Evolutionary conservation across 257 asterid species (phyloP).

Genomic region (Handroanthus guayacan): DNA sequence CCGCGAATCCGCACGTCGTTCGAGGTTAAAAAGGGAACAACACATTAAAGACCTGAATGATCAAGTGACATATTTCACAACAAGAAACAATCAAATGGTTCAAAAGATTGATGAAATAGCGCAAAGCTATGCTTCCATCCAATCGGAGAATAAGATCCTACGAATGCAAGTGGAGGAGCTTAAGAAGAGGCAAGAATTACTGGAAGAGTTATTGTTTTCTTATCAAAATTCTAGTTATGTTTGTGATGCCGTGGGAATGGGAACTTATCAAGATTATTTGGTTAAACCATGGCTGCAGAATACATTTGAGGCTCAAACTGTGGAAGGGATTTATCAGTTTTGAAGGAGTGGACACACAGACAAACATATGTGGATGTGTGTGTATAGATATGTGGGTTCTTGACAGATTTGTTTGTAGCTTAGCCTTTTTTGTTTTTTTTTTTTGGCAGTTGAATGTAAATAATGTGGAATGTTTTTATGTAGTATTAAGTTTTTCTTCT

Average conservation of each 20-base stretch:
- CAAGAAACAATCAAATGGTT: conserved; percentile 35
- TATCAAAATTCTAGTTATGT: conserved; percentile 2
- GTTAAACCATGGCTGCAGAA: conserved; percentile 47
- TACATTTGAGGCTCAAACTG: conserved; percentile 41
- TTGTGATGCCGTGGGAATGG: background rate
- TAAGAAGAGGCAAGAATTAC: conserved; percentile 48
- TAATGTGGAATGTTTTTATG: background rate
- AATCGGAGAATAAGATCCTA: conserved; percentile 53
- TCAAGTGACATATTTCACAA: conserved; percentile 40
- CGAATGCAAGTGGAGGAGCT: conserved; percentile 52
- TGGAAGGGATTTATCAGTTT: conserved; percentile 46
- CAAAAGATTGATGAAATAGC: conserved; percentile 38
- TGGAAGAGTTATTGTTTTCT: conserved; percentile 44
- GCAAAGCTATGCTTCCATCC: conserved; percentile 36
- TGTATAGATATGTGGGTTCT: background rate
- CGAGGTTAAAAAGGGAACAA: conserved; percentile 71
- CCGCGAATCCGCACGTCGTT: conserved; percentile 73
- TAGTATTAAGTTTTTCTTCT: background rate
- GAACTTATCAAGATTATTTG: conserved; percentile 42
- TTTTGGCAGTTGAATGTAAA: background rate
- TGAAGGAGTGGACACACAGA: background rate
- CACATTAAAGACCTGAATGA: conserved; percentile 64
- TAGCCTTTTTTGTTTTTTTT: background rate
- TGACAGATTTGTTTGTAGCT: background rate
- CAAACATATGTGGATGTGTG: background rate